These are phyloP conservation scores for Dendrocalamus latiflorus DNA, from an alignment of 202 grass and related monocot species.

Conservation along the genomic window DNA sequence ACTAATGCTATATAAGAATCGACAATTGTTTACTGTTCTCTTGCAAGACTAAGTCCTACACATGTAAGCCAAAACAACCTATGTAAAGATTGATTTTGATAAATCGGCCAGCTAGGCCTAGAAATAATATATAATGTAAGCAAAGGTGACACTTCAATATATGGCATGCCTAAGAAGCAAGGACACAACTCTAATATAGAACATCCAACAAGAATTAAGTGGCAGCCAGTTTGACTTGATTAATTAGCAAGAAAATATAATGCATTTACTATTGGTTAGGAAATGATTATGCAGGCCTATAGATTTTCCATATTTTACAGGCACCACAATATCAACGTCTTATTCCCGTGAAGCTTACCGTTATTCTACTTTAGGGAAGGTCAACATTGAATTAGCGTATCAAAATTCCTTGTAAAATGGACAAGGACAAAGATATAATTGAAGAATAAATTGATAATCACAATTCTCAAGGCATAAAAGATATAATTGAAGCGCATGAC, in stretches of 20 bases:
- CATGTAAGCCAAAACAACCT: neutral
- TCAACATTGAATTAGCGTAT: neutral
- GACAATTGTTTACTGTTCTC: neutral
- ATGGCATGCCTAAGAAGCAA: neutral
- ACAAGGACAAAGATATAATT: neutral
- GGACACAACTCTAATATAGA: neutral
- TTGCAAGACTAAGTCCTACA: neutral
- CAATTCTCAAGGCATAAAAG: neutral
- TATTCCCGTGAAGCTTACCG: neutral
- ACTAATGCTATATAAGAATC: neutral
- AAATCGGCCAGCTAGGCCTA: neutral
- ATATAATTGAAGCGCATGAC: neutral
- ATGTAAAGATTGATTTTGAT: neutral
- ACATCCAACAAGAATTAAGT: neutral
- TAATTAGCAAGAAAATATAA: neutral
- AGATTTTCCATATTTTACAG: neutral
- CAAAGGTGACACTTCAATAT: neutral
- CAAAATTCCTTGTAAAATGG: neutral
- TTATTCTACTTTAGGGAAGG: neutral
- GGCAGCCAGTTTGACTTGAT: neutral
- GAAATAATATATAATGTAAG: neutral
- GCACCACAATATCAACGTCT: neutral
- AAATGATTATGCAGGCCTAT: neutral
- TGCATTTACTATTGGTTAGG: neutral
- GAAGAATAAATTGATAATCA: neutral